Base-by-base conservation (phyloP, 129 eudicot genomes). In the Arctium lappa region DNA sequence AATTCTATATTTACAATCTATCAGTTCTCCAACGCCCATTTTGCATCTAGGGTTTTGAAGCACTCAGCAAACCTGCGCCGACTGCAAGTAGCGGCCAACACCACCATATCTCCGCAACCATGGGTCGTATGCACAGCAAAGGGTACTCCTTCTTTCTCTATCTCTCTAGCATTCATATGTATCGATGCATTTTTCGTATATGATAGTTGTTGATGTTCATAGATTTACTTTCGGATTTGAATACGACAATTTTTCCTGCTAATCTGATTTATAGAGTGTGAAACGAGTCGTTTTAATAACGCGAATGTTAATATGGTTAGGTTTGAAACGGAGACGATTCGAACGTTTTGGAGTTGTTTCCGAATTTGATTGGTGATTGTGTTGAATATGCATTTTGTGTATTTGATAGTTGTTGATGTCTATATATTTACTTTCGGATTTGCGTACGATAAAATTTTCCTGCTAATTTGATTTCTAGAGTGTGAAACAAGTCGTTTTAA, bases 51-150 rank as follows among this genome's bases (percentile, higher is more conserved):
- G 68, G 68, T 60, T 60, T 60, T 60, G 68, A 60, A 60, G 29
- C 68, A 60, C 68, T 60, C 29, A n/a, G 68, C 68, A 29, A 5
- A 60, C 68, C 68, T 16, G 0, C 29, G 68, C 27, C 27, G 27
- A 60, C 68, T 18, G 68, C 68, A 60, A 60, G 68, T 60, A 60
- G 68, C 68, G 68, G 29, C 68, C 8, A 60, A 5, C 68, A 5
- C 68, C 68, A 60, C 68, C 68, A 60, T 30, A 60, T 60, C 68
- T 74, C 50, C 78, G 78, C 78, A 30, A 40, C 63, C 36, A 74
- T 74, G 78, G 78, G 78, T 6, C 78, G 78, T 42, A 74, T 74
- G 78, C 78, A 74, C 78, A 74, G 78, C 12, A 5, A 16, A 30
- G 78, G 77, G 77, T 73, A 36, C 48, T 73, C 62, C 31, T 36